Base-by-base conservation (phyloP, 352 stramenopile species). In the Phytophthora pluvialis region DNA sequence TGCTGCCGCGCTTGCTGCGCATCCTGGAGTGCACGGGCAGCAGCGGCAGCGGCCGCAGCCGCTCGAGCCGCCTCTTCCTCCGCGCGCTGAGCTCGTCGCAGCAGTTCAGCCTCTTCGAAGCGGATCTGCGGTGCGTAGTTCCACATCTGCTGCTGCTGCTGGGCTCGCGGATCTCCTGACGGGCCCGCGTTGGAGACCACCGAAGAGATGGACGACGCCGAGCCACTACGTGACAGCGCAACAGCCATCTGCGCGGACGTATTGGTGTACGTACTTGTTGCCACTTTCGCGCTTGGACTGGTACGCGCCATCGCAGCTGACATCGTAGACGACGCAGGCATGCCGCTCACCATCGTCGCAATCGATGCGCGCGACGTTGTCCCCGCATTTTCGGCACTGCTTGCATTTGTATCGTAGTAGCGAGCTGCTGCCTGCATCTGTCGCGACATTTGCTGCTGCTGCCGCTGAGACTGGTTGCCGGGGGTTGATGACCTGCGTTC, bases 1-100 rank as follows among this genome's bases (percentile, higher is more conserved):
- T 94, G 81, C 33, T 93, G 80, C 0, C 86, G 83, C 11, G 88
- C 88, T 47, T 93, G 78, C 18, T 90, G 81, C 0, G 87, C 87
- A 49, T 93, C 87, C 35, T 93, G 85, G 2, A 93, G 72, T 5
- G 87, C 87, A 42, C 84, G 73, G 0, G 88, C 86, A 9, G 88
- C 88, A 4, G 83, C 88, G 0, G 81, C 84, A 0, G 88, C 88
- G 0, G 81, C 86, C 1, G 81, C 86, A 10, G 85, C 82, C 13
- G 88, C 88, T 26, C 84, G 74, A 25, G 84, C 80, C 10, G 88
- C 88, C 38, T 96, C 88, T 75, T 96, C 88, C 57, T 96, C 86
- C 3, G 88, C 88, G 8, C 80, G 80, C 40, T 89, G 79, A 47
- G 86, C 83, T 31, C 81, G 75, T 9, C 83, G 78, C 10, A 95